phyloP scores from a whole-genome alignment of 2,329 filamentous ascomycete genomes.

The Pseudocercospora crystallina region DNA sequence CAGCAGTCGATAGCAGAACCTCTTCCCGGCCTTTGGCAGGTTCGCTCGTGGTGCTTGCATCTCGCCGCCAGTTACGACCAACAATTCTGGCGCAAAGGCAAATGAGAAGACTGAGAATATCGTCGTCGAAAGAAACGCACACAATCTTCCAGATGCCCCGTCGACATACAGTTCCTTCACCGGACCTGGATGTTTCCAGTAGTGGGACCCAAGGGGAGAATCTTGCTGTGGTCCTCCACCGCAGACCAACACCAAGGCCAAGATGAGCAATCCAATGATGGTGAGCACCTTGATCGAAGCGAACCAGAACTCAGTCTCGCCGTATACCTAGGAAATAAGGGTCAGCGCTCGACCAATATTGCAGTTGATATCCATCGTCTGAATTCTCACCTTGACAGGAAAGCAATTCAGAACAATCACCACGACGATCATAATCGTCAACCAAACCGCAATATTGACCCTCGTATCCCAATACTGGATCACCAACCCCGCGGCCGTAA shows the following conservation, averaged over 20 bases:
- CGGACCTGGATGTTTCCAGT: neutral
- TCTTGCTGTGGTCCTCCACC: neutral
- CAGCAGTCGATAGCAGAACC: neutral
- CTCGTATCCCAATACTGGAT: neutral
- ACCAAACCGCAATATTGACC: neutral
- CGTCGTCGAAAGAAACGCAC: neutral
- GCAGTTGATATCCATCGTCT: too few relatives aligned
- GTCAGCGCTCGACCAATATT: too few relatives aligned
- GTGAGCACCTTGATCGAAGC: neutral
- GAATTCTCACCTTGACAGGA: neutral
- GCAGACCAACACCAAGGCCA: neutral
- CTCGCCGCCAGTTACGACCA: neutral
- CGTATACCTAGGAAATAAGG: too few relatives aligned
- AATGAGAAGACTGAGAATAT: neutral
- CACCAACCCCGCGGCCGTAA: neutral
- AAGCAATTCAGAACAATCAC: neutral
- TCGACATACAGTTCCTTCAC: conserved; percentile 3
- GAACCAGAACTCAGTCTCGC: neutral
- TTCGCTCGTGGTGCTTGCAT: neutral
- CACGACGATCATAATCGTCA: neutral
- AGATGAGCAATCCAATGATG: neutral
- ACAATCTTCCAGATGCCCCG: neutral
- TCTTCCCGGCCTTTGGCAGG: neutral
- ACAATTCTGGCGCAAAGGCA: neutral
- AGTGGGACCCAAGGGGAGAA: neutral